These are phyloP conservation scores for Rossbeevera mucosa DNA, from an alignment of 768 basidiomycete genomes.

Conservation along the genomic window DNA sequence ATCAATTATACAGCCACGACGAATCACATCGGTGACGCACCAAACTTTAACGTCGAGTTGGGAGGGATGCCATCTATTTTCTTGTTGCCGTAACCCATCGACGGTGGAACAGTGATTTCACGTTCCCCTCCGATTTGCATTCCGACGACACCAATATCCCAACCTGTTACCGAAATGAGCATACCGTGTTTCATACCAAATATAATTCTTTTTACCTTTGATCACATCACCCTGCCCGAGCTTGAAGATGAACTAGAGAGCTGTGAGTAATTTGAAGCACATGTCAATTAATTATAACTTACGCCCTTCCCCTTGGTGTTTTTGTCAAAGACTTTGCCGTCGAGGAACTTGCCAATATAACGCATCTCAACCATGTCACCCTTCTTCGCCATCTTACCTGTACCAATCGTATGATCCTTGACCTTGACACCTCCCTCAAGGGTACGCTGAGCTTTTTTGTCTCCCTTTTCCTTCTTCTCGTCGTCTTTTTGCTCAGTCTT, in stretches of 20 bases:
- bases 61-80: slow-evolving; percentile 62
- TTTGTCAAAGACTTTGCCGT: slow-evolving; percentile 73
- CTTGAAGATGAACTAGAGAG: slow-evolving; percentile 61
- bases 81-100: slow-evolving; percentile 66
- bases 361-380: slow-evolving; percentile 82
- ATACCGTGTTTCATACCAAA: not conserved
- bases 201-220: slow-evolving; percentile 50
- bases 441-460: slow-evolving; percentile 28
- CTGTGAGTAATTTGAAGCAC: not conserved
- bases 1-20: slow-evolving; percentile 10
- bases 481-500: slow-evolving; percentile 30
- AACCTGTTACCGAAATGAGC: slow-evolving; percentile 43
- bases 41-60: slow-evolving; percentile 80
- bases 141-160: slow-evolving; percentile 89
- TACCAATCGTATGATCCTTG: slow-evolving; percentile 71
- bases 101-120: slow-evolving; percentile 65
- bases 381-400: slow-evolving; percentile 81
- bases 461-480: slow-evolving; percentile 25
- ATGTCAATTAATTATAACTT: slow-evolving; percentile 26
- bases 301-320: slow-evolving; percentile 87
- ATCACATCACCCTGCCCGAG: slow-evolving; percentile 91
- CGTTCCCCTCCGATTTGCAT: slow-evolving; percentile 93
- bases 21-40: slow-evolving; percentile 39
- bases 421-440: slow-evolving; percentile 73
- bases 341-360: slow-evolving; percentile 85